phyloP scores from a whole-genome alignment of 2,329 filamentous ascomycete species.

The Sclerotinia spermophila region DNA sequence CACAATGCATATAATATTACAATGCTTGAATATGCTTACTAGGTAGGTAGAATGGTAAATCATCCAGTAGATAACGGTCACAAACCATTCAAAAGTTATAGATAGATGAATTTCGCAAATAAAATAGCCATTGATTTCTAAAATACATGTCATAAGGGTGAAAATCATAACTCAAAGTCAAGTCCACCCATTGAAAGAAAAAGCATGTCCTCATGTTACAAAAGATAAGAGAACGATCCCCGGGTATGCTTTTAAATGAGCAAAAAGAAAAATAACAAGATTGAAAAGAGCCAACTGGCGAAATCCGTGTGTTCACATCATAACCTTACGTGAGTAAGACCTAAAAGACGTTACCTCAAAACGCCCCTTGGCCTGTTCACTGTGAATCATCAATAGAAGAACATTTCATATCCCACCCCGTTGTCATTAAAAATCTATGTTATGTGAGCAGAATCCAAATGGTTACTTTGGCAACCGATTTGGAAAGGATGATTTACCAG shows the following conservation, averaged over 20 bases:
- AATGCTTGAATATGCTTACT: not conserved
- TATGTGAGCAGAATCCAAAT: constrained; percentile 22
- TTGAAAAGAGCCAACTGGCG: constrained; percentile 12
- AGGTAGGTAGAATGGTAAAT: not conserved
- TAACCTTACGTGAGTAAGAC: constrained; percentile 14
- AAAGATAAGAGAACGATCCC: constrained; percentile 1
- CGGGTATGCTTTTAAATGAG: constrained; percentile 16
- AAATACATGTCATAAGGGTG: constrained; percentile 14
- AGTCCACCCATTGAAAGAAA: not conserved
- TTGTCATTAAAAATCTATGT: constrained; percentile 21
- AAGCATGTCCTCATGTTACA: constrained; percentile 13
- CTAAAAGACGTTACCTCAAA: constrained; percentile 19
- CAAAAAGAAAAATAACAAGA: constrained; percentile 17
- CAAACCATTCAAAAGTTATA: not conserved
- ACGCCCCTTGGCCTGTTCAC: constrained; percentile 19
- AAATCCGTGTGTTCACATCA: constrained; percentile 20
- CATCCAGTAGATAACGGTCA: not conserved
- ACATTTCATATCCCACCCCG: constrained; percentile 19
- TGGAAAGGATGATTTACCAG: constrained; percentile 30
- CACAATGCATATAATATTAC: not conserved
- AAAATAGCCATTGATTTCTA: constrained; percentile 18
- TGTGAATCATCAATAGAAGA: constrained; percentile 18
- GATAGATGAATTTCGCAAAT: not conserved
- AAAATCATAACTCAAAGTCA: constrained; percentile 2
- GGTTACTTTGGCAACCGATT: constrained; percentile 6